Conservation (phyloP, 306 rosid species). For the Cicer yamashitae region DNA sequence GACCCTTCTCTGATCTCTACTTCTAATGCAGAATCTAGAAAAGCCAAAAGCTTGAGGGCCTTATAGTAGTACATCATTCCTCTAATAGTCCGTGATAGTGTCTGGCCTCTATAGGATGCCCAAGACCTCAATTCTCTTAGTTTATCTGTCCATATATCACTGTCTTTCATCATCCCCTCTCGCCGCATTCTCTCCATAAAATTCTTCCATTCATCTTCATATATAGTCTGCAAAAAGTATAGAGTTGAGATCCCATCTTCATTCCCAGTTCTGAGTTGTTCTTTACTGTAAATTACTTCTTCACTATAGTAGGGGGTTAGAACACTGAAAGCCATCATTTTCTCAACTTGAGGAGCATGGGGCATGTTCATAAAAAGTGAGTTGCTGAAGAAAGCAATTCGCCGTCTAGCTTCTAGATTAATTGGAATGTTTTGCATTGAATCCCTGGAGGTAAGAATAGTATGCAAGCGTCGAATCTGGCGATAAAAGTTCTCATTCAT, state of each 20-base stretch:
- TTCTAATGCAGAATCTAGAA: constrained; percentile 92
- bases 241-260: constrained; percentile 87
- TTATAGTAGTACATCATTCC: constrained; percentile 97
- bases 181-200: constrained; percentile 88
- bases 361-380: constrained; percentile 95
- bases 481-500: constrained; percentile 60
- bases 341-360: constrained; percentile 93
- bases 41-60: constrained; percentile 89
- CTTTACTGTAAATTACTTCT: constrained; percentile 78
- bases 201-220: constrained; percentile 89
- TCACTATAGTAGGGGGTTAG: constrained; percentile 91
- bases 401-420: constrained; percentile 87
- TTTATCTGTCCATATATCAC: constrained; percentile 81
- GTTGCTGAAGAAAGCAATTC: constrained; percentile 88
- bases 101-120: constrained; percentile 95
- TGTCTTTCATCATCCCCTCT: constrained; percentile 75
- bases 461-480: constrained; percentile 81
- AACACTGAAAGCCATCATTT: constrained; percentile 96
- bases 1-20: constrained; percentile 76
- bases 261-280: constrained; percentile 83
- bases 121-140: constrained; percentile 84
- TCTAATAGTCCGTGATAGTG: constrained; percentile 84
- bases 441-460: constrained; percentile 85
- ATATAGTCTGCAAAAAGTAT: constrained; percentile 84
- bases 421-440: constrained; percentile 80